Evolutionary conservation across 2,329 filamentous ascomycete species (phyloP).

Genomic region (Venturia oleaginea): DNA sequence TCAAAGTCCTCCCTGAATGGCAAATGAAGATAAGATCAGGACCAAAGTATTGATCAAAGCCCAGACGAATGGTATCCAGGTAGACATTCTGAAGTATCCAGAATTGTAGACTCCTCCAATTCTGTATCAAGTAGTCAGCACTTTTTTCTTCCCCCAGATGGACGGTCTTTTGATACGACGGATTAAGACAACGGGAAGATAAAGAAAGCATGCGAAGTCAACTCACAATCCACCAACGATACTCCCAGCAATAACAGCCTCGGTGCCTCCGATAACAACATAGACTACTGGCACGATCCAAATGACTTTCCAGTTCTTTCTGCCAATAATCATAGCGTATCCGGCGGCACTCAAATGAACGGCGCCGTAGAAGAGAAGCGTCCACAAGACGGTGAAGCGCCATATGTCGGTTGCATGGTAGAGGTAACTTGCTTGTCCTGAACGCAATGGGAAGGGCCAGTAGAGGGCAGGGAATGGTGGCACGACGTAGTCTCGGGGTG

Average conservation of each 20-base stretch:
- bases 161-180: not conserved
- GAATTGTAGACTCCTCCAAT: conserved; percentile 71
- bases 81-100: conserved; percentile 84
- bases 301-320: conserved; percentile 44
- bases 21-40: conserved; percentile 78
- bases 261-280: conserved; percentile 59
- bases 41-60: conserved; percentile 74
- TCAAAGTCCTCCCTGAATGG: conserved; percentile 66
- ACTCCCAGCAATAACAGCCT: conserved; percentile 72
- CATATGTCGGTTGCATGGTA: conserved; percentile 71
- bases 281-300: conserved; percentile 68
- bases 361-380: conserved; percentile 64
- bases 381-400: conserved; percentile 84
- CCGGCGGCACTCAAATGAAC: conserved; percentile 65
- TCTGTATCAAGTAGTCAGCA: conserved; percentile 33
- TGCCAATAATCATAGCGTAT: conserved; percentile 66
- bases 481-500: conserved; percentile 50
- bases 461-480: conserved; percentile 77
- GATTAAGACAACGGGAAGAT: too few species aligned
- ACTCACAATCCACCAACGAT: conserved; percentile 71
- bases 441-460: conserved; percentile 54
- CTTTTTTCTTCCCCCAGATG: not conserved
- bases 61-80: conserved; percentile 89
- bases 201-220: too few species aligned
- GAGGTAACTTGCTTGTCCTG: conserved; percentile 51